Conservation (phyloP, 176 grass and related monocot species). For the Raddia distichophylla region DNA sequence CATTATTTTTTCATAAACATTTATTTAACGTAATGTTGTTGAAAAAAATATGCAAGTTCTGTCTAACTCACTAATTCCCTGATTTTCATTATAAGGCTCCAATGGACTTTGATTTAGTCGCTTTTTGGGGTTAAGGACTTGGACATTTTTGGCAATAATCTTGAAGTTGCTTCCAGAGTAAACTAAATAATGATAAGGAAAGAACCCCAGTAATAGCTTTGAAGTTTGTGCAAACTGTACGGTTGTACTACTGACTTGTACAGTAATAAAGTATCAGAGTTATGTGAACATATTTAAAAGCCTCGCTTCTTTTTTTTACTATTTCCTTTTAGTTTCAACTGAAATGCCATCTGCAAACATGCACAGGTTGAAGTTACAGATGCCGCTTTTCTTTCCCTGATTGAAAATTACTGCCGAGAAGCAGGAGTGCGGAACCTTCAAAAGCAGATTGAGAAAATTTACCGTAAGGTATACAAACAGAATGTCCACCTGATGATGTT, state of each 20-base stretch:
- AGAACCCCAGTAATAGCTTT: background rate
- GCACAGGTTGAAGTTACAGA: constrained; percentile 94
- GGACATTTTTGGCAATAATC: background rate
- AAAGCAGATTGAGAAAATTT: constrained; percentile 99
- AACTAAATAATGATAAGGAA: background rate
- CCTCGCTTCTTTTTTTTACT: constrained; percentile 8
- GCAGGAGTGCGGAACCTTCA: constrained; percentile 98
- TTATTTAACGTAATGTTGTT: background rate
- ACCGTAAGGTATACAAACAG: constrained; percentile 72
- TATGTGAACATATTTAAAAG: constrained; percentile 17
- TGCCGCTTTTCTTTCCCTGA: constrained; percentile 86
- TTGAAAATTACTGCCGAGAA: constrained; percentile 98
- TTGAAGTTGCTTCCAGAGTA: constrained; percentile 23
- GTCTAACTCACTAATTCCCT: background rate
- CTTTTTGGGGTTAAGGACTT: background rate
- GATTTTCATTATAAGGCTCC: constrained; percentile 7
- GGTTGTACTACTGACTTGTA: constrained; percentile 12
- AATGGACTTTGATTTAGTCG: background rate
- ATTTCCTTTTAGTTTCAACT: constrained; percentile 32
- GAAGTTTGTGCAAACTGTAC: background rate
- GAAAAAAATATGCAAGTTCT: background rate
- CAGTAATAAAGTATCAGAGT: background rate
- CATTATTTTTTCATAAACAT: background rate
- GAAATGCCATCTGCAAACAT: constrained; percentile 35
- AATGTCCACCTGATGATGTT: constrained; percentile 40